phyloP scores from a whole-genome alignment of 2,329 filamentous ascomycete species.

The Ceratocystis papillata region DNA sequence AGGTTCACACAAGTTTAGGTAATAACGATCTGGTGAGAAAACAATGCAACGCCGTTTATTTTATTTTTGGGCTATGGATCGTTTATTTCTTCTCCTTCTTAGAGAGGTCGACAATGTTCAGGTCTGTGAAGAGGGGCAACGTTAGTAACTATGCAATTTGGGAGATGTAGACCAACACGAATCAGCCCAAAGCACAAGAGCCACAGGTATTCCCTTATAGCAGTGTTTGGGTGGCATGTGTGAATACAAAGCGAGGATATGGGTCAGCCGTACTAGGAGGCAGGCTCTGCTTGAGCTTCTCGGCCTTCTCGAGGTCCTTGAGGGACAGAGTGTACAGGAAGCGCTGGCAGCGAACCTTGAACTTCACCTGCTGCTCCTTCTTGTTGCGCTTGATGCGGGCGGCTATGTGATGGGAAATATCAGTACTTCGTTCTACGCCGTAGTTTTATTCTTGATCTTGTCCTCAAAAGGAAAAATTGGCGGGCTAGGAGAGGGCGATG shows the following conservation, averaged over 20 bases:
- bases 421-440: conserved; percentile 11
- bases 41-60: conserved; percentile 25
- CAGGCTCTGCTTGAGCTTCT: conserved; percentile 99
- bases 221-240: not conserved
- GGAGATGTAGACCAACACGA: not conserved
- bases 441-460: not conserved
- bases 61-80: conserved; percentile 25
- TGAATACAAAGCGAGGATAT: not conserved
- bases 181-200: not conserved
- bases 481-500: not conserved
- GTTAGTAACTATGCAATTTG: conserved; percentile 11
- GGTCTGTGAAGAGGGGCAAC: conserved; percentile 31
- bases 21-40: conserved; percentile 17
- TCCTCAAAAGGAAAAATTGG: not conserved
- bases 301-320: conserved; percentile 98
- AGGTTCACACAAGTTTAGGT: not conserved
- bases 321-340: conserved; percentile 97
- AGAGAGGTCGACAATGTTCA: conserved; percentile 44
- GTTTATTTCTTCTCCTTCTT: conserved; percentile 39
- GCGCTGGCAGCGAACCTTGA: conserved; percentile 98
- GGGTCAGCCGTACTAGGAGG: conserved; percentile 69
- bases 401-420: conserved; percentile 40
- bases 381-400: conserved; percentile 94
- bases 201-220: not conserved
- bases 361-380: conserved; percentile 89